These are phyloP conservation scores for Suhomyces emberorum DNA, from an alignment of 805 yeast species.

Conservation along the genomic window DNA sequence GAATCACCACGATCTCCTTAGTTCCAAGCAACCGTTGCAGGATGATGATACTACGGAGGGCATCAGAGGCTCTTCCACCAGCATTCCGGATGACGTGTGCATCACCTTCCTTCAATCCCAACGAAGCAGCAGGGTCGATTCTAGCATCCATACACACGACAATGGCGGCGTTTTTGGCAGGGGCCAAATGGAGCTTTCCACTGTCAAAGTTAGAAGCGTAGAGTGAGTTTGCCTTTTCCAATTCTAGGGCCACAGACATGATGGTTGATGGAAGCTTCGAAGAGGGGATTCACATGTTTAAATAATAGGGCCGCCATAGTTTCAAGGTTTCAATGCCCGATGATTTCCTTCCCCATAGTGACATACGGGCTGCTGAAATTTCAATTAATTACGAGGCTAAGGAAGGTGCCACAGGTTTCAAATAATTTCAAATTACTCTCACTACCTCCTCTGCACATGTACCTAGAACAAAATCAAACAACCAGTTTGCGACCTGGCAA, in stretches of 20 bases:
- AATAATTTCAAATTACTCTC: too few species aligned
- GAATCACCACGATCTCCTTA: constrained; percentile 36
- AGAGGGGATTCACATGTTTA: neutral
- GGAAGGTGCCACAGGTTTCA: too few species aligned
- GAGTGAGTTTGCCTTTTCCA: constrained; percentile 15
- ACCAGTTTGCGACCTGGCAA: too few species aligned
- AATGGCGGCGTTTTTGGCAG: constrained; percentile 32
- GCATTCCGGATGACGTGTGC: constrained; percentile 45
- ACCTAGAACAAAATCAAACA: too few species aligned
- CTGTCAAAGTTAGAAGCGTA: constrained; percentile 23
- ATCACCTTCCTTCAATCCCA: constrained; percentile 39
- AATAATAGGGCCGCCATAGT: too few species aligned
- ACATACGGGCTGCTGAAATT: too few species aligned
- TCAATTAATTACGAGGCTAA: too few species aligned
- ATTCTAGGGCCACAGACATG: constrained; percentile 10
- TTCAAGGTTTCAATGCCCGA: too few species aligned
- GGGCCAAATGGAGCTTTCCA: constrained; percentile 37
- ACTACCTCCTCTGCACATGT: too few species aligned
- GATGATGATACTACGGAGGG: constrained; percentile 36
- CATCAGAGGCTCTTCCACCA: constrained; percentile 42
- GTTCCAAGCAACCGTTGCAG: constrained; percentile 41
- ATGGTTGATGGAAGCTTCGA: neutral
- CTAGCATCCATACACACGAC: constrained; percentile 43
- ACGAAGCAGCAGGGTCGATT: constrained; percentile 33
- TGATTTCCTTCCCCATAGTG: too few species aligned